These are phyloP conservation scores for Pseudogymnoascus sp. DNA, from an alignment of 2,329 filamentous ascomycete genomes.

Conservation along the genomic window DNA sequence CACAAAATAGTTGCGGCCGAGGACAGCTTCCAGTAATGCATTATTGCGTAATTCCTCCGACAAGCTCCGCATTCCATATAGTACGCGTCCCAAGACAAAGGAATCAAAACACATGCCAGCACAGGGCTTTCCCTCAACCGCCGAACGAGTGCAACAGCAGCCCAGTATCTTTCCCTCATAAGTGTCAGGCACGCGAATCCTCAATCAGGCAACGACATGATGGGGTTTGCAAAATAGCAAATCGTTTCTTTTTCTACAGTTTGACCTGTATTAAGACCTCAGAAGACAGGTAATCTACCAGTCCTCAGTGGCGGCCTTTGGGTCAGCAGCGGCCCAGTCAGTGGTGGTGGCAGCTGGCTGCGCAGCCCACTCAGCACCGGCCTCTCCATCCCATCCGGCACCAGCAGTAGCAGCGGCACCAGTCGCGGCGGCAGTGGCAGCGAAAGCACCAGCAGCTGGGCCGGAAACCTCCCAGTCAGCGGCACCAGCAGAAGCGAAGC, in stretches of 20 bases:
- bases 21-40: slow-evolving; percentile 8
- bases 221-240: slow-evolving; percentile 12
- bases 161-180: slow-evolving; percentile 99
- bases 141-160: slow-evolving; percentile 34
- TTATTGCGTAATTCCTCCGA: slow-evolving; percentile 7
- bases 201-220: slow-evolving; percentile 22
- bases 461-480: slow-evolving; percentile 77
- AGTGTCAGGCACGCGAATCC: slow-evolving; percentile 63
- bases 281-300: slow-evolving; percentile 24
- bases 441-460: slow-evolving; percentile 53
- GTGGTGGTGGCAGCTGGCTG: slow-evolving; percentile 33
- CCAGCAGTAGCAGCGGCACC: slow-evolving; percentile 56
- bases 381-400: slow-evolving; percentile 53
- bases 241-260: slow-evolving; percentile 15
- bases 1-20: slow-evolving; percentile 6
- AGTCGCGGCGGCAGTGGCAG: slow-evolving; percentile 43
- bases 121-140: slow-evolving; percentile 96
- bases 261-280: slow-evolving; percentile 12
- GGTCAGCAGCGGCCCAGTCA: slow-evolving; percentile 43
- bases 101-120: slow-evolving; percentile 33
- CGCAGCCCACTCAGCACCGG: slow-evolving; percentile 42
- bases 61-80: slow-evolving; percentile 8
- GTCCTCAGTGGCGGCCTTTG: slow-evolving; percentile 34
- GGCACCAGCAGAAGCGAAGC: slow-evolving; percentile 49
- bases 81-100: slow-evolving; percentile 9